Evolutionary conservation across 129 eudicot species (phyloP), one percentile per base, ranked within the genome.

Genomic region (Pulicaria dysenterica): DNA sequence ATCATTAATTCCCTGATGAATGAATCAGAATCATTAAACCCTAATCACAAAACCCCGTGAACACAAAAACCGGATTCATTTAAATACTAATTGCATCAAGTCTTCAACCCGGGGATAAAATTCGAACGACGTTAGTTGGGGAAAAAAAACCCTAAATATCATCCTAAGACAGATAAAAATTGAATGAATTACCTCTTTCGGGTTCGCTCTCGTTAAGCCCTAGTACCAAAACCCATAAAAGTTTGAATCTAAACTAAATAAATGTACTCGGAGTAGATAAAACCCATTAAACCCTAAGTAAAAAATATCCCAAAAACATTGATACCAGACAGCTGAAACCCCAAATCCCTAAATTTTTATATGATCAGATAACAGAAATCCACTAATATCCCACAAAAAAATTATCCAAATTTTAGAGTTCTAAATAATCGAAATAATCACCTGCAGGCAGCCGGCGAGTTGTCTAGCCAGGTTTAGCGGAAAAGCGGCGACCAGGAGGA

Each of bases 361-460:
- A 11, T 38, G 41, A 73, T 73, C 31, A 36, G 50, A 73, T 62
- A 62, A 51, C 44, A 38, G 4, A 50, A 61, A 49, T 12, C 58
- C 7, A 48, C 2, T 60, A 1, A 61, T 24, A 62, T 4, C n/a
- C 11, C 8, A 4, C 3, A 37, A 11, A n/a, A 13, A 46, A 36
- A 3, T 38, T 36, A 10, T 49, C 13, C 8, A 17, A 59, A 49
- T 6, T 61, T 17, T 4, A 3, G 60, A 19, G 62, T 7, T 37
- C 62, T 15, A 2, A 40, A 51, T 13, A 5, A 73, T 73, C 14
- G 46, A 14, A 73, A 58, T 6, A 6, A 53, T 31, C 38, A 73
- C 78, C 78, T 73, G 69, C 34, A 72, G 2, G 69, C 69, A 60
- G 77, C 77, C 77, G 77, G 68, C 77, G 68, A 46, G 69, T 59